phyloP scores from a whole-genome alignment of 192 early-diverging fungal species.

The Lunasporangiospora selenospora region DNA sequence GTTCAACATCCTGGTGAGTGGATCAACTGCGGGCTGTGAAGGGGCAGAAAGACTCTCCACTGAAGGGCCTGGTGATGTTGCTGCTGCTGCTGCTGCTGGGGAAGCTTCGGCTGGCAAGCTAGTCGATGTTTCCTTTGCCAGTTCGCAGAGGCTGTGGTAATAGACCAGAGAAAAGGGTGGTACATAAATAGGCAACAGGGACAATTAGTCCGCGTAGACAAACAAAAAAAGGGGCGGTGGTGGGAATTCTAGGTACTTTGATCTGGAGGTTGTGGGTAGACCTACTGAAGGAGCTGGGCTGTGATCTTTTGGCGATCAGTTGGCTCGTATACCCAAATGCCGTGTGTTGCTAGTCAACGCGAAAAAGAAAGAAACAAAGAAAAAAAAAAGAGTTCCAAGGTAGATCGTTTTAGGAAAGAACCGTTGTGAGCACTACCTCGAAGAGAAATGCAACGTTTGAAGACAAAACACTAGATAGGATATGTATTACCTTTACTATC shows the following conservation, averaged over 20 bases:
- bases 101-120: slow-evolving; percentile 2
- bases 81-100: slow-evolving; percentile 9
- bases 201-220: neutral
- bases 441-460: no score
- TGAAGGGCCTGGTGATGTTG: neutral
- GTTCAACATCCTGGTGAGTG: slow-evolving; percentile 31
- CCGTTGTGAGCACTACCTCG: no score
- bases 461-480: no score
- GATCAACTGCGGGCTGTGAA: slow-evolving; percentile 17
- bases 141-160: neutral
- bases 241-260: neutral
- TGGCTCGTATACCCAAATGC: slow-evolving; percentile 82
- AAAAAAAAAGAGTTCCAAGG: slow-evolving; percentile 10
- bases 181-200: neutral
- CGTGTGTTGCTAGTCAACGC: slow-evolving; percentile 65
- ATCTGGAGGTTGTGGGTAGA: no score
- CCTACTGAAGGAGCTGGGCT: slow-evolving; percentile 55
- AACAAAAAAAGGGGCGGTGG: neutral
- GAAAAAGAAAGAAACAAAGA: neutral
- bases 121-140: slow-evolving; percentile 6
- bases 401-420: no score
- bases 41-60: no score
- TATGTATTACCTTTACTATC: slow-evolving; percentile 62
- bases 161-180: slow-evolving; percentile 2
- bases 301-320: slow-evolving; percentile 70